A percentile compares a stretch with the other conserved stretches of the same genome.
These are phyloP conservation scores for Adiantum capillusveneris DNA, from an alignment of 75 land plant genomes.

Conservation along the genomic window DNA sequence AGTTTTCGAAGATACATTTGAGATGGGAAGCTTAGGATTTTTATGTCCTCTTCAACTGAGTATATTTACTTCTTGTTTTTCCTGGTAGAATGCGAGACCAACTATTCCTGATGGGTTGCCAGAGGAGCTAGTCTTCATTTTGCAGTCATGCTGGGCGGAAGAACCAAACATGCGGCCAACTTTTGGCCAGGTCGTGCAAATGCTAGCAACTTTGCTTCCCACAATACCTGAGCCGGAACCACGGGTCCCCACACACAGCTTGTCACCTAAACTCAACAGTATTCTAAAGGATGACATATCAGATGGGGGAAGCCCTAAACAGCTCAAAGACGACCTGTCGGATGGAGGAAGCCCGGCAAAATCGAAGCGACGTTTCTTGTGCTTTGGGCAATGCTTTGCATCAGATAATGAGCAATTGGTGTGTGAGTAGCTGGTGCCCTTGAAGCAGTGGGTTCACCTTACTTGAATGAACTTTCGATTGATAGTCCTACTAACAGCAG, in stretches of 20 bases:
- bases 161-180: slow-evolving; percentile 23
- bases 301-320: not conserved
- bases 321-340: not conserved
- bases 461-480: too few species aligned
- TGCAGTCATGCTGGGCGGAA: slow-evolving; percentile 33
- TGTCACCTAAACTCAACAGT: not conserved
- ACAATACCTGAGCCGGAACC: slow-evolving; percentile 15
- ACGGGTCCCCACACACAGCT: not conserved
- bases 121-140: slow-evolving; percentile 22
- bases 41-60: too few species aligned
- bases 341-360: not conserved
- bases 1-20: too few species aligned
- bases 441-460: too few species aligned
- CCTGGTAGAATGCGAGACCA: slow-evolving; percentile 30
- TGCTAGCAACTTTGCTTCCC: slow-evolving; percentile 17
- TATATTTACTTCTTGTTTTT: too few species aligned
- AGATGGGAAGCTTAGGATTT: too few species aligned
- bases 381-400: slow-evolving; percentile 10
- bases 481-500: too few species aligned
- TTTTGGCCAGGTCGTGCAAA: slow-evolving; percentile 19
- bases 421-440: too few species aligned
- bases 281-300: not conserved
- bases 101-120: slow-evolving; percentile 23
- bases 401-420: not conserved
- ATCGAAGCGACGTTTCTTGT: not conserved